A percentile compares a stretch with the other conserved stretches of the same genome.
Conservation (phyloP, 805 yeast genomes). For the Wickerhamiella slavikovae region DNA sequence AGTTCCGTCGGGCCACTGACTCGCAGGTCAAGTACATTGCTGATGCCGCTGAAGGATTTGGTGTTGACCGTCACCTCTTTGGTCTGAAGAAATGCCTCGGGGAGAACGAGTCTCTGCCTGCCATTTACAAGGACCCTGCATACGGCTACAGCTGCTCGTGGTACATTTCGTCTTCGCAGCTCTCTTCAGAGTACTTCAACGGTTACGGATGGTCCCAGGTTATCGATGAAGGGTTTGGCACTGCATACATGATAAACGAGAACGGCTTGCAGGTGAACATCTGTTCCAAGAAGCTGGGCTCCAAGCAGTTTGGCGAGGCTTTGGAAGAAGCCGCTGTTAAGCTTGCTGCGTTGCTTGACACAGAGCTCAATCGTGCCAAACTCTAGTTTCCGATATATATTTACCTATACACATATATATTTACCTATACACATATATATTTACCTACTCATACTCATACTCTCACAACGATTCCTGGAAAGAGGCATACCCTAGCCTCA, state of each 20-base stretch:
- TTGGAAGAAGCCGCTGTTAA: constrained; percentile 66
- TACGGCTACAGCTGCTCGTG: constrained; percentile 61
- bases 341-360: constrained; percentile 38
- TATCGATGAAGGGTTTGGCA: constrained; percentile 79
- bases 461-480: background rate
- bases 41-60: constrained; percentile 67
- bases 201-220: constrained; percentile 96
- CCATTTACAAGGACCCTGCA: constrained; percentile 53
- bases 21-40: constrained; percentile 57
- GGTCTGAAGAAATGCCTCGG: constrained; percentile 61
- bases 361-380: constrained; percentile 19
- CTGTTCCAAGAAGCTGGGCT: constrained; percentile 41
- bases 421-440: background rate
- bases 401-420: background rate
- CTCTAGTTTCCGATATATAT: constrained; percentile 11
- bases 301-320: constrained; percentile 33
- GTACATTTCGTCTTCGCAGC: constrained; percentile 77
- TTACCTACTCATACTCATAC: background rate
- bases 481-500: too few relatives aligned
- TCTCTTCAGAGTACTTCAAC: constrained; percentile 65
- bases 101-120: constrained; percentile 38
- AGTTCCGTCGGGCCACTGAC: constrained; percentile 51
- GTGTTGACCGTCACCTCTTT: constrained; percentile 83
- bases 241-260: constrained; percentile 79
- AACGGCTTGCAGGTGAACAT: constrained; percentile 76